Evolutionary conservation across 108 stramenopile genomes (phyloP).

Genomic region (Discostella stelligeroides): DNA sequence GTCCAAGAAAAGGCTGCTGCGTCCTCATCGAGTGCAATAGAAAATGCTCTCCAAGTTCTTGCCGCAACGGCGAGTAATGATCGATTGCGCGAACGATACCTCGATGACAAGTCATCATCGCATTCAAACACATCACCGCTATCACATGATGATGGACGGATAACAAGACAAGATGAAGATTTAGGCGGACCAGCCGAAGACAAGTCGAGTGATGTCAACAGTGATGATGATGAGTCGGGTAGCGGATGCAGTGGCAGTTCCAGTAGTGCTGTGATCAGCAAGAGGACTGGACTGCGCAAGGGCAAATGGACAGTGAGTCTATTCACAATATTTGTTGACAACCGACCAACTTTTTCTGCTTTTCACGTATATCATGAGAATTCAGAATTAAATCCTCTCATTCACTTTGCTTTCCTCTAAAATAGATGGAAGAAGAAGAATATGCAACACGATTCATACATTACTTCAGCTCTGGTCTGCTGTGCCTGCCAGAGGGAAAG

Average conservation of each 20-base stretch:
- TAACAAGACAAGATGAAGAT: too few species aligned
- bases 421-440: conserved; percentile 86
- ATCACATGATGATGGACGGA: not conserved
- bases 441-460: conserved; percentile 93
- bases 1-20: not conserved
- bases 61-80: conserved; percentile 31
- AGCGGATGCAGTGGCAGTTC: conserved; percentile 18
- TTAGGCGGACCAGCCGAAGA: not conserved
- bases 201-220: conserved; percentile 11
- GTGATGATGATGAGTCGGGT: conserved; percentile 27
- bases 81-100: conserved; percentile 10
- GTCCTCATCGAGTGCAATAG: not conserved
- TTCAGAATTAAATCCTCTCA: not conserved
- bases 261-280: conserved; percentile 14
- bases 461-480: conserved; percentile 87
- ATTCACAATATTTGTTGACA: too few species aligned
- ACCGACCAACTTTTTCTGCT: too few species aligned
- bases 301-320: conserved; percentile 86
- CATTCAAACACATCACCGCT: conserved; percentile 7
- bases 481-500: conserved; percentile 88
- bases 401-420: not conserved
- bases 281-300: conserved; percentile 56
- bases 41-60: conserved; percentile 24
- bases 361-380: too few species aligned
- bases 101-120: conserved; percentile 3